A percentile compares a stretch with the other conserved stretches of the same genome.
Evolutionary conservation across 441 rosid species (phyloP).

Genomic region (Gossypium laxum): DNA sequence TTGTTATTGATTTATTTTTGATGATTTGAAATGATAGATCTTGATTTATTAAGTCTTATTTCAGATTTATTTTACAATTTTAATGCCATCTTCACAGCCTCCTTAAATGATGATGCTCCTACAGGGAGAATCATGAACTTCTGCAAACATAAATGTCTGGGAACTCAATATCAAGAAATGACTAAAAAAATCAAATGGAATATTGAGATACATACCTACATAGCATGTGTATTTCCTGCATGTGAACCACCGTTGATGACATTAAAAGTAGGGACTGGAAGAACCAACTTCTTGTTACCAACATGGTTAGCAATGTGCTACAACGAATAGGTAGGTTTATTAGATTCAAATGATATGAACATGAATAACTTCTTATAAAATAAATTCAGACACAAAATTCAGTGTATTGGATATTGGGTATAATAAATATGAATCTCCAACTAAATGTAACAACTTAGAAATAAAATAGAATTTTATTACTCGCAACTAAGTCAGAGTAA

Average conservation of each 20-base stretch:
- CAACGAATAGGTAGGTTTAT: conserved; percentile 16
- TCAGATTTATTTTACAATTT: no score
- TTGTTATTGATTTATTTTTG: no score
- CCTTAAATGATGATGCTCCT: conserved; percentile 73
- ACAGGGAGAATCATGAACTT: conserved; percentile 89
- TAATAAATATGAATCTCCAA: no score
- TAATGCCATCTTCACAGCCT: conserved; percentile 65
- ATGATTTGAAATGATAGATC: no score
- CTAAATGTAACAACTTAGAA: no score
- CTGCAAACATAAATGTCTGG: conserved; percentile 25
- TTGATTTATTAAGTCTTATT: no score
- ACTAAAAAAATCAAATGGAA: conserved; percentile 1
- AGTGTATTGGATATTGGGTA: neutral
- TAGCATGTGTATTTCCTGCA: conserved; percentile 90
- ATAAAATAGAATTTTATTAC: no score
- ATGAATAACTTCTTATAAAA: neutral
- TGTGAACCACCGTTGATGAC: conserved; percentile 98
- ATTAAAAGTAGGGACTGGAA: conserved; percentile 89
- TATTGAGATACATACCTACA: conserved; percentile 45
- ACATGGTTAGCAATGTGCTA: conserved; percentile 87
- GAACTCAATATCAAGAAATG: neutral
- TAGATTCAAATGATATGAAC: neutral
- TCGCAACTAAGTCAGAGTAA: no score
- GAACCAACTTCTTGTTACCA: conserved; percentile 69
- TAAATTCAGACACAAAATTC: neutral